Conservation (phyloP, 495 filamentous ascomycete species). For the Astrothelium subdiscretum region DNA sequence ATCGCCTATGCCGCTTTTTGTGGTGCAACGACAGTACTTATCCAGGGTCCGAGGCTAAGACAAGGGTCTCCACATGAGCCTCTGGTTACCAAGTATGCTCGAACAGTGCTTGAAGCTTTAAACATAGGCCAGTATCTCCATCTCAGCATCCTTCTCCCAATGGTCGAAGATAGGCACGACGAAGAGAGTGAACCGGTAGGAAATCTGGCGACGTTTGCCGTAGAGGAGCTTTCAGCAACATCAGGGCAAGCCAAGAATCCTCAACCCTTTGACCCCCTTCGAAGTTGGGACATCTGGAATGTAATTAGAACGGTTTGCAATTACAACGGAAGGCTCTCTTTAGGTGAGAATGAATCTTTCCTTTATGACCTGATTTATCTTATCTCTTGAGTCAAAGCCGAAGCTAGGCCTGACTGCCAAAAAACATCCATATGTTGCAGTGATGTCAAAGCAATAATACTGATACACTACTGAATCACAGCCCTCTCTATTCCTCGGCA, state of each 20-base stretch:
- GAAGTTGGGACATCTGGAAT: conserved; percentile 91
- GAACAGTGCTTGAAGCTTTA: conserved; percentile 71
- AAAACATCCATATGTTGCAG: not conserved
- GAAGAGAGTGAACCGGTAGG: conserved; percentile 39
- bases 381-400: not conserved
- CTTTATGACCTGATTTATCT: not conserved
- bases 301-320: conserved; percentile 73
- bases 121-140: conserved; percentile 62
- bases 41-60: conserved; percentile 59
- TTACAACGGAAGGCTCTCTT: conserved; percentile 67
- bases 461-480: conserved; percentile 25
- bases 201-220: conserved; percentile 46
- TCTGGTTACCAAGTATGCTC: conserved; percentile 60
- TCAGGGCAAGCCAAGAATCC: not conserved
- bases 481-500: conserved; percentile 71
- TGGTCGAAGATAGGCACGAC: conserved; percentile 45
- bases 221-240: conserved; percentile 28
- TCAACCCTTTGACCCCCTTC: not conserved
- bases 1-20: conserved; percentile 92
- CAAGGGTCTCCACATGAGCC: conserved; percentile 35
- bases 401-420: not conserved
- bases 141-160: conserved; percentile 68
- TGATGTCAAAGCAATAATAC: not conserved
- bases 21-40: conserved; percentile 68
- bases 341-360: conserved; percentile 56